phyloP scores from a whole-genome alignment of 495 filamentous ascomycete species.

The Oidiodendron maius region DNA sequence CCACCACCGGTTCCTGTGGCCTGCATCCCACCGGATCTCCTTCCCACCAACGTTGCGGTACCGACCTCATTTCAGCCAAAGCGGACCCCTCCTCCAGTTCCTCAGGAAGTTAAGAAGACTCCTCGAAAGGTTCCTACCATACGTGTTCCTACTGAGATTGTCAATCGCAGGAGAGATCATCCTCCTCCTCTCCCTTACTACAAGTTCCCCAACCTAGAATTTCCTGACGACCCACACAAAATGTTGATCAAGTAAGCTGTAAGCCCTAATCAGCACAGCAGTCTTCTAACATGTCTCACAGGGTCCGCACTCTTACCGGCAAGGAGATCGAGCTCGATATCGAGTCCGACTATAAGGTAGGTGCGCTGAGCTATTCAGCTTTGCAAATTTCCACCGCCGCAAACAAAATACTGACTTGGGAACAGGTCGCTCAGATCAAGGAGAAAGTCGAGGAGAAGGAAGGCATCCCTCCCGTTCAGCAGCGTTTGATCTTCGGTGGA shows the following conservation, averaged over 20 bases:
- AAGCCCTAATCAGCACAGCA: no score
- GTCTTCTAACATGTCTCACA: no score
- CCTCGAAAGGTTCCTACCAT: no score
- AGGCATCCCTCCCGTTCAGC: constrained; percentile 95
- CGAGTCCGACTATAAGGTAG: constrained; percentile 85
- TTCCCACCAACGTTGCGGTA: no score
- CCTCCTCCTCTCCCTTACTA: no score
- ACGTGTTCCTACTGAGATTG: no score
- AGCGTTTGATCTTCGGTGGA: constrained; percentile 90
- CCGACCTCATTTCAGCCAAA: no score
- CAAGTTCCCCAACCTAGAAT: no score
- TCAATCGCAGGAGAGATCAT: no score
- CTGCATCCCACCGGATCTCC: no score
- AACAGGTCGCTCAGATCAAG: constrained; percentile 87
- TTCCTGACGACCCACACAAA: background rate
- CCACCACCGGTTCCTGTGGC: background rate
- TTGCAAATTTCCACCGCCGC: background rate
- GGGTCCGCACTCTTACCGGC: constrained; percentile 94
- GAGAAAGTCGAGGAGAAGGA: constrained; percentile 98
- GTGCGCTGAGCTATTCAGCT: constrained; percentile 4
- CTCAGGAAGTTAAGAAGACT: no score
- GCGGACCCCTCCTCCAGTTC: no score
- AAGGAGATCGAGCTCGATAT: constrained; percentile 99
- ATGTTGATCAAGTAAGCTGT: constrained; percentile 3
- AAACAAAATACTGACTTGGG: background rate